Percentiles rank a stretch among this genome's conserved stretches.
Evolutionary conservation across 2,329 filamentous ascomycete genomes (phyloP).

Genomic region (Clonostachys solani): DNA sequence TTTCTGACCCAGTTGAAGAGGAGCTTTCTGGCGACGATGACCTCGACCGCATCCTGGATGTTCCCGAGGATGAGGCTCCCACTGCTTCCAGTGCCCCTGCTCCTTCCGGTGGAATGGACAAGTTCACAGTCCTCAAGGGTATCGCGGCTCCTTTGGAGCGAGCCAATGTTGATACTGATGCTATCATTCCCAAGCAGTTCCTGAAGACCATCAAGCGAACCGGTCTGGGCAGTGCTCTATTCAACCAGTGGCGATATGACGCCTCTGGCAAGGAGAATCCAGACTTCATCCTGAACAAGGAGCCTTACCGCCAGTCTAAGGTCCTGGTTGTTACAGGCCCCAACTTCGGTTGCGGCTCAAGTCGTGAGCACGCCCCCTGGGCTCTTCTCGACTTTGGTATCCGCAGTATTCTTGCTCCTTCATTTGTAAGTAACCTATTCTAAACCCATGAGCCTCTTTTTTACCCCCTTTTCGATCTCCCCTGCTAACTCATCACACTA

Average conservation of each 20-base stretch:
- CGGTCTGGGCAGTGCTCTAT: conserved; percentile 82
- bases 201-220: conserved; percentile 99
- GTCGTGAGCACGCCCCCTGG: conserved; percentile 95
- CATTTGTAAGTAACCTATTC: conserved; percentile 32
- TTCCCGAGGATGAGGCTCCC: conserved; percentile 57
- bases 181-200: conserved; percentile 99
- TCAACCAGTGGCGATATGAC: conserved; percentile 79
- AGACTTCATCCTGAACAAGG: conserved; percentile 85
- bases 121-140: conserved; percentile 80
- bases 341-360: conserved; percentile 94
- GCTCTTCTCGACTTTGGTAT: conserved; percentile 96
- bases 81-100: conserved; percentile 57
- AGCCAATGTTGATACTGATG: conserved; percentile 95
- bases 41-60: conserved; percentile 48
- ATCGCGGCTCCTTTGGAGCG: conserved; percentile 84
- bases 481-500: neutral
- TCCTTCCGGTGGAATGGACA: conserved; percentile 64
- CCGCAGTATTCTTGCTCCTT: conserved; percentile 86
- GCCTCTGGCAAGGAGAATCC: conserved; percentile 64
- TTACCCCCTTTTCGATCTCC: neutral
- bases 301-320: conserved; percentile 78
- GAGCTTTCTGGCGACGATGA: conserved; percentile 36
- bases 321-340: conserved; percentile 87
- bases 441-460: neutral
- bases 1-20: conserved; percentile 27